Evolutionary conservation across 2,329 filamentous ascomycete species (phyloP).

Genomic region (Byssothecium circinans): DNA sequence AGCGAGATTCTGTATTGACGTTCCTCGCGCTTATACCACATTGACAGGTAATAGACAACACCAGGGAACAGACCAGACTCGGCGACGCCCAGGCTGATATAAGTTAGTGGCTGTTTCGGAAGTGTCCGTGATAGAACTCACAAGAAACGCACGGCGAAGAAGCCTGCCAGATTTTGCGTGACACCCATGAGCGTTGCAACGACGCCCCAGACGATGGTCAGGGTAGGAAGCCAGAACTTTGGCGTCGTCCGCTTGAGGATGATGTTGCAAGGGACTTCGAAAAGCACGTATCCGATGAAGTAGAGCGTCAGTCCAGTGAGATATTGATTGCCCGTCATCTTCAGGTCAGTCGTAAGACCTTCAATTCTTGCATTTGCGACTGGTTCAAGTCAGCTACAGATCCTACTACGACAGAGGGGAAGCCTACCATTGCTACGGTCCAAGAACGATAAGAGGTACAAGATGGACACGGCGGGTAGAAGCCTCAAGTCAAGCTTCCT

Average conservation of each 20-base stretch:
- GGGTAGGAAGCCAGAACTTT: conserved; percentile 45
- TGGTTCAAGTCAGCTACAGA: conserved; percentile 13
- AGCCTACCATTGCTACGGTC: conserved; percentile 41
- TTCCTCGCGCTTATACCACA: conserved; percentile 65
- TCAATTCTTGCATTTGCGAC: conserved; percentile 52
- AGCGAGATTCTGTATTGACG: conserved; percentile 61
- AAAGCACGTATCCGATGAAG: conserved; percentile 57
- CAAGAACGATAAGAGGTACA: conserved; percentile 46
- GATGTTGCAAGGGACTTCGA: conserved; percentile 64
- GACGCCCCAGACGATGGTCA: conserved; percentile 55
- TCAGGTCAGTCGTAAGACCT: conserved; percentile 33
- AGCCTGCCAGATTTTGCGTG: conserved; percentile 49
- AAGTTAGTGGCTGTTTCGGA: conserved; percentile 3
- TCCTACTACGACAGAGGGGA: background rate
- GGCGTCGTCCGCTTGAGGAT: conserved; percentile 64
- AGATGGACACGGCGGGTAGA: conserved; percentile 46
- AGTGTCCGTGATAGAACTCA: conserved; percentile 23
- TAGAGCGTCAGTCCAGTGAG: conserved; percentile 67
- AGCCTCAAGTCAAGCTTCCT: conserved; percentile 55
- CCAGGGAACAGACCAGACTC: conserved; percentile 45
- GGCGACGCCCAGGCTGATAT: conserved; percentile 32
- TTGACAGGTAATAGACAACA: conserved; percentile 59
- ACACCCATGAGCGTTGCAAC: conserved; percentile 56
- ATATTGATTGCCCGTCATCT: conserved; percentile 55
- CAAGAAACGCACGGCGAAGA: conserved; percentile 53